Evolutionary conservation across 345 rosid genomes (phyloP).

Genomic region (Mangifera indica): DNA sequence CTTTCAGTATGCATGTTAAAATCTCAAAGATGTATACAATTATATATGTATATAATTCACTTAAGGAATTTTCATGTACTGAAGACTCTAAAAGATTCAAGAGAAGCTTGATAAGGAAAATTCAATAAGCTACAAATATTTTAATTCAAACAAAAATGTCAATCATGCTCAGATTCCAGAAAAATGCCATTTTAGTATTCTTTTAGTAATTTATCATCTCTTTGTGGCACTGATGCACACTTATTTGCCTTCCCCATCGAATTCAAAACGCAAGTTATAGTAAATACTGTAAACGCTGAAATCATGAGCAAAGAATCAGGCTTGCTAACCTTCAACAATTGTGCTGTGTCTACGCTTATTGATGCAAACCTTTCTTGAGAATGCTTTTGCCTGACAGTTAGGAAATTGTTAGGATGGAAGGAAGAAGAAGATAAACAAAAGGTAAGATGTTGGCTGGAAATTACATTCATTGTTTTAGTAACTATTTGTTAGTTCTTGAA

Average conservation of each 20-base stretch:
- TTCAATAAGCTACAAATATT: too few relatives aligned
- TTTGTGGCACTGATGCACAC: neutral
- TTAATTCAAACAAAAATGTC: too few relatives aligned
- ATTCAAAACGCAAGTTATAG: slow-evolving; percentile 32
- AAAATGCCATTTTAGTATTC: neutral
- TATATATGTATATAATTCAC: too few relatives aligned
- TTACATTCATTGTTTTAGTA: neutral
- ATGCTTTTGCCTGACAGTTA: slow-evolving; percentile 43
- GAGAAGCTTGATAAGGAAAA: too few relatives aligned
- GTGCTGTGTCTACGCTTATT: slow-evolving; percentile 34
- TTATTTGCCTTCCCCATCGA: slow-evolving; percentile 29
- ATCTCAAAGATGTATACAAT: too few relatives aligned
- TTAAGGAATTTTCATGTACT: too few relatives aligned
- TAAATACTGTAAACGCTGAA: slow-evolving; percentile 34
- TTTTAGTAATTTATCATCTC: slow-evolving; percentile 16
- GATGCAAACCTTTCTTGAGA: slow-evolving; percentile 67
- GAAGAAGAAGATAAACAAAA: neutral
- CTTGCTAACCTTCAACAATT: slow-evolving; percentile 29
- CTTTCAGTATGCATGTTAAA: too few relatives aligned
- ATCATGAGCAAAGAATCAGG: slow-evolving; percentile 31
- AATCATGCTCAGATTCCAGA: too few relatives aligned
- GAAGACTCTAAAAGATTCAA: too few relatives aligned
- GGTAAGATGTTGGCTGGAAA: neutral
- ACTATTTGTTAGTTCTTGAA: too few relatives aligned
- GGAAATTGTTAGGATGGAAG: neutral